Base-by-base conservation (phyloP, 805 yeast genomes). In the Cephaloascus fragrans region DNA sequence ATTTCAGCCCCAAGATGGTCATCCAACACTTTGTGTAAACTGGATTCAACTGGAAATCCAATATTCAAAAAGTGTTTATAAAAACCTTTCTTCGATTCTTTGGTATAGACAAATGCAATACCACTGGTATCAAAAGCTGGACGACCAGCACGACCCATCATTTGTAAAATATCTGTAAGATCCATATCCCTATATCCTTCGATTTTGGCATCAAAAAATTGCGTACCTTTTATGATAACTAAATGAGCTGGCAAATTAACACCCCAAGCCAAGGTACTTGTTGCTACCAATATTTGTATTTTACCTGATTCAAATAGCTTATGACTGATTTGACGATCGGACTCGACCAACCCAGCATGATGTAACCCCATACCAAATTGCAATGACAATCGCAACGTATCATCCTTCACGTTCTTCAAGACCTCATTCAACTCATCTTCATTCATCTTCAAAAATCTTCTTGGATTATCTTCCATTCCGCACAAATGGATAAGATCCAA, bases 221-320 rank as follows among this genome's bases (percentile, higher is more conserved):
- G 80, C 0, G 93, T 83, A 20, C 90, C 90, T 56, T 83, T 83
- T 47, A 83, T 80, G 34, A 83, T 74, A 14, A 83, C 93, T 47
- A 83, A 62, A 58, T 82, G 83, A 0, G 93, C 90, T 1, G 90
- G 90, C 45, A 83, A 65, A 49, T 83, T 83, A 36, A 83, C 90
- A 57, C 90, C 90, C 90, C 90, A 83, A 0, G 93, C 90, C 45
- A 83, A 67, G 1, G 90, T 83, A n/a, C 87, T 79, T 0, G 93
- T 83, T 2, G 90, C 89, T 31, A 83, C 67, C 44, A 83, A 66
- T 34, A 83, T 73, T 57, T 83, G 93, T 37, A 83, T 72, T 53
- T 80, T 81, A 34, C 74, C 78, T n/a, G 67, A 59, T 41, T 81
- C 86, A 57, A 83, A 83, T 31, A 83, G 57, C 47, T 77, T 76